Evolutionary conservation across 495 filamentous ascomycete species (phyloP), one percentile per base, ranked within the genome.

Genomic region (Halenospora varia): DNA sequence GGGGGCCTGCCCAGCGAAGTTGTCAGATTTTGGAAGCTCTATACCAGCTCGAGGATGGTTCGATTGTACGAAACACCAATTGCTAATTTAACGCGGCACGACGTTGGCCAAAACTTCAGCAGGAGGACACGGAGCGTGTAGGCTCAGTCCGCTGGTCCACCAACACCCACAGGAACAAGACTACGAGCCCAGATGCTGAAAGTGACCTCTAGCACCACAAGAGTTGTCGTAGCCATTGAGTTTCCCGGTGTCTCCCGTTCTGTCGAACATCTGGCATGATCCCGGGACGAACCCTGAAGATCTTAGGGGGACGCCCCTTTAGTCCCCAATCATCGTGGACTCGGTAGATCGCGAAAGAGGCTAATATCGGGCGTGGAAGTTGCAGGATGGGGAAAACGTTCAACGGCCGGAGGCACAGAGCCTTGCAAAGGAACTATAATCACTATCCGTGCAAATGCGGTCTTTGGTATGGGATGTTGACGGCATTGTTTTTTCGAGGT

Each of bases 271-370:
- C 47, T 49, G n/a, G 47, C 47, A 49, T 49, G 47, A 49, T 25
- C 47, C 47, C 20, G 22, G 47, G 15, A 18, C n/a, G 18, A 55
- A 55, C 42, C 53, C 53, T 48, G 52, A 55, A 45, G 52, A 55
- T 39, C 53, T 19, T n/a, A n/a, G 23, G 42, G 53, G 22, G 10
- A 35, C 39, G 39, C 53, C 42, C 29, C 4, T 35, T 35, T 20
- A 42, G 39, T 35, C 42, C 23, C 45, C 26, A 55, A 25, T 22
- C 8, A 22, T 42, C 41, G 53, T 26, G 39, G 53, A 55, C 4
- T 4, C 13, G 13, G 29, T 13, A 35, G 29, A 35, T 4, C 29
- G 4, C 29, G 29, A 35, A 13, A 6, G 4, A 35, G 29, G 29
- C 29, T 13, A 35, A 35, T 13, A 35, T 13, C 29, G 13, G 29